Evolutionary conservation across 176 grass and related monocot genomes (phyloP).

Genomic region (Secale cereale): DNA sequence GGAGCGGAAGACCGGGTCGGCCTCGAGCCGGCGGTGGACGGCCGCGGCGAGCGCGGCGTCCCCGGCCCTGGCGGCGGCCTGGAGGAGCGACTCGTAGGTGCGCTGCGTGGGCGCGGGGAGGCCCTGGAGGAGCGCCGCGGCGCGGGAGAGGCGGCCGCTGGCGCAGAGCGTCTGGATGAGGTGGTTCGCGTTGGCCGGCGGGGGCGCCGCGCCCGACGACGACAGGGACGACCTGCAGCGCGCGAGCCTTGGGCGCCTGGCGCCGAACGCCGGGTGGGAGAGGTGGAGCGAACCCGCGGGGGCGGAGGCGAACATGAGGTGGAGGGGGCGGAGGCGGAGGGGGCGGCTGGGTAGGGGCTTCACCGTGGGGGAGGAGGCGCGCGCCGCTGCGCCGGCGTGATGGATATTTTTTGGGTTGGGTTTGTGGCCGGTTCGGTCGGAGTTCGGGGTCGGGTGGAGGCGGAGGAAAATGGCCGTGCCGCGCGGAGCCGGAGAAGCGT

Average conservation of each 20-base stretch:
- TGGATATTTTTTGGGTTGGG: slow-evolving; percentile 28
- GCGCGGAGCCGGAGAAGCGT: slow-evolving; percentile 12
- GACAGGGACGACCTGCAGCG: slow-evolving; percentile 35
- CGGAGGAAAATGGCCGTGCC: background rate
- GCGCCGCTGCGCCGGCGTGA: slow-evolving; percentile 5
- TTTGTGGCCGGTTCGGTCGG: background rate
- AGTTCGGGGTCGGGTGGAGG: slow-evolving; percentile 3
- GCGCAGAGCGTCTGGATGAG: slow-evolving; percentile 69
- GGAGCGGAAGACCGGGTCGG: slow-evolving; percentile 40
- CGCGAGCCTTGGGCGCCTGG: background rate
- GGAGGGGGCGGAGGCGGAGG: slow-evolving; percentile 3
- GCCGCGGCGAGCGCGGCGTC: slow-evolving; percentile 31
- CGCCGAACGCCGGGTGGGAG: slow-evolving; percentile 1
- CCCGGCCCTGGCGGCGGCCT: slow-evolving; percentile 35
- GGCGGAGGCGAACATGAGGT: slow-evolving; percentile 16
- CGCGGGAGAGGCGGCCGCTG: slow-evolving; percentile 42
- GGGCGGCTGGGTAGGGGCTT: slow-evolving; percentile 20
- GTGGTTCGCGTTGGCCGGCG: slow-evolving; percentile 40
- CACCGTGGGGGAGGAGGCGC: slow-evolving; percentile 9
- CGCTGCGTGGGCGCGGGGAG: slow-evolving; percentile 69
- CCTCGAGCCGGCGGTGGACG: slow-evolving; percentile 49
- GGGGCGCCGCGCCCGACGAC: slow-evolving; percentile 1
- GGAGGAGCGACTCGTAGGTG: slow-evolving; percentile 73
- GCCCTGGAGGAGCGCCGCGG: slow-evolving; percentile 49
- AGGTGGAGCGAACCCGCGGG: slow-evolving; percentile 32